phyloP scores from a whole-genome alignment of 805 yeast species.

The Metschnikowia aberdeeniae region DNA sequence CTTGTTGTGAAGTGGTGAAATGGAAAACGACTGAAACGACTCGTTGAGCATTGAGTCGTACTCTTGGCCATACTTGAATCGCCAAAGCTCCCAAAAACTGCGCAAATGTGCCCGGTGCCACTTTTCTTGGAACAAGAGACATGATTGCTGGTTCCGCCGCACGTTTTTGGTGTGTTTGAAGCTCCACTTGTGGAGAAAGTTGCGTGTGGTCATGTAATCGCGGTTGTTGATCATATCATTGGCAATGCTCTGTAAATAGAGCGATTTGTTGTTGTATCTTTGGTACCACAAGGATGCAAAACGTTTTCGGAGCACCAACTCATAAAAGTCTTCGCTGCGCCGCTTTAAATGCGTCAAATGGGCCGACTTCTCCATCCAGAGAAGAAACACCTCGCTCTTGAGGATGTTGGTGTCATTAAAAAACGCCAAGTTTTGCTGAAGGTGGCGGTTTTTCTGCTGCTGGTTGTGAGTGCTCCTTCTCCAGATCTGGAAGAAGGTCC shows the following conservation, averaged over 20 bases:
- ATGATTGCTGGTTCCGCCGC: conserved; percentile 32
- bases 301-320: conserved; percentile 19
- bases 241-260: conserved; percentile 25
- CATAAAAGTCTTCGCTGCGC: conserved; percentile 8
- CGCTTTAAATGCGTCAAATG: neutral
- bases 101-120: conserved; percentile 27
- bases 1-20: conserved; percentile 1
- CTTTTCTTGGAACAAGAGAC: conserved; percentile 29
- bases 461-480: neutral
- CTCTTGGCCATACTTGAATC: conserved; percentile 21
- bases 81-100: conserved; percentile 38
- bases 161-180: conserved; percentile 31
- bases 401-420: conserved; percentile 8
- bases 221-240: conserved; percentile 27
- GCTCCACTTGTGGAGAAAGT: conserved; percentile 32
- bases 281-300: conserved; percentile 33
- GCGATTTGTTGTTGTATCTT: conserved; percentile 21
- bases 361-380: conserved; percentile 10
- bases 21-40: conserved; percentile 1
- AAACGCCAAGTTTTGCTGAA: conserved; percentile 6
- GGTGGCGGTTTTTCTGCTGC: neutral
- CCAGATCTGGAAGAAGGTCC: conserved; percentile 9
- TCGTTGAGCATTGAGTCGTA: neutral
- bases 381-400: conserved; percentile 8
- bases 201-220: conserved; percentile 25